Conservation (phyloP, 768 basidiomycete genomes). For the Wakefieldia striispora region DNA sequence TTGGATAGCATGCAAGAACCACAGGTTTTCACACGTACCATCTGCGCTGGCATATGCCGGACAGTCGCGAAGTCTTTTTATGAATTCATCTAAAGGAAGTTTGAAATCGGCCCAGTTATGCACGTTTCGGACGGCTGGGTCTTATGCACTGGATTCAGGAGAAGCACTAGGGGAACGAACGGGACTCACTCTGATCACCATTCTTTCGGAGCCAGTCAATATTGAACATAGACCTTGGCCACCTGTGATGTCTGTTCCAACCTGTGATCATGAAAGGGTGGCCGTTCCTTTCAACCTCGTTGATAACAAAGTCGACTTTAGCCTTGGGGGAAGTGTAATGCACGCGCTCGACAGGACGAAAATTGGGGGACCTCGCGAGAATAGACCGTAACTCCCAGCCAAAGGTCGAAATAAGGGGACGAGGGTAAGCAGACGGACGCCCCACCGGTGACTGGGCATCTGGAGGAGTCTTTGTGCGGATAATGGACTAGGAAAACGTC, state of each 20-base stretch:
- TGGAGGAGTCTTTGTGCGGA: too few relatives aligned
- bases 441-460: neutral
- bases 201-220: conserved; percentile 51
- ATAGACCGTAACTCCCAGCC: conserved; percentile 53
- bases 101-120: conserved; percentile 52
- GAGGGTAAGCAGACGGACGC: neutral
- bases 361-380: conserved; percentile 38
- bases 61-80: conserved; percentile 41
- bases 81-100: conserved; percentile 52
- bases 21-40: conserved; percentile 31
- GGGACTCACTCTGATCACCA: conserved; percentile 26
- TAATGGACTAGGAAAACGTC: too few relatives aligned
- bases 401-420: conserved; percentile 35
- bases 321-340: conserved; percentile 29
- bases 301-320: conserved; percentile 33
- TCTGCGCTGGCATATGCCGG: conserved; percentile 35
- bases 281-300: conserved; percentile 48
- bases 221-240: conserved; percentile 56
- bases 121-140: conserved; percentile 62
- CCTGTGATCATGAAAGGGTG: conserved; percentile 63
- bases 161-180: neutral
- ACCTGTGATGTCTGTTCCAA: conserved; percentile 51
- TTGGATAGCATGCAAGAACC: neutral
- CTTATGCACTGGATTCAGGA: conserved; percentile 34
- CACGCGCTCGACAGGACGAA: conserved; percentile 41